Percentiles rank a stretch among this genome's conserved stretches.
phyloP scores from a whole-genome alignment of 768 basidiomycete genomes.

The Heimioporus sp. region DNA sequence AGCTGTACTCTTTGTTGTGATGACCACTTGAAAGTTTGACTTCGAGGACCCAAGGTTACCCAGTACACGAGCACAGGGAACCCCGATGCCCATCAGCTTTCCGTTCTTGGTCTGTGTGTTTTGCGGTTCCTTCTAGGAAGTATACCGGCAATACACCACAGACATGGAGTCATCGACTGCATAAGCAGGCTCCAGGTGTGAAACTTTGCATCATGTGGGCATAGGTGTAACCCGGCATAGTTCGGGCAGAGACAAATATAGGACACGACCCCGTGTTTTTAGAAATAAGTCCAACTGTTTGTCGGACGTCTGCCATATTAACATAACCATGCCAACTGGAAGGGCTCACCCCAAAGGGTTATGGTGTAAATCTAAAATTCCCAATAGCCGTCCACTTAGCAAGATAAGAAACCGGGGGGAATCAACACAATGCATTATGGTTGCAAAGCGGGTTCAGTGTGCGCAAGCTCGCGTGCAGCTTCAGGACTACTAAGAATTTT shows the following conservation, averaged over 20 bases:
- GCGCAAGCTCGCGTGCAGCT: constrained; percentile 48
- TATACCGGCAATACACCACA: constrained; percentile 41
- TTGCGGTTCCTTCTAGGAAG: constrained; percentile 43
- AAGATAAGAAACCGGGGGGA: background rate
- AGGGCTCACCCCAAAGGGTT: constrained; percentile 15
- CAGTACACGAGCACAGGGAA: background rate
- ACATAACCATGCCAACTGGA: constrained; percentile 8
- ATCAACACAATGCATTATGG: background rate
- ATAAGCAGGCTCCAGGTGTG: constrained; percentile 31
- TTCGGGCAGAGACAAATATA: background rate
- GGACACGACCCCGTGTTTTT: background rate
- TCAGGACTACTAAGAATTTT: constrained; percentile 67
- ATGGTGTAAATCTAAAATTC: background rate
- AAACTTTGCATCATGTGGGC: constrained; percentile 42
- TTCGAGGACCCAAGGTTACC: too few relatives aligned
- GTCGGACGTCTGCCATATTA: constrained; percentile 7
- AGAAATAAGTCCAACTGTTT: constrained; percentile 1
- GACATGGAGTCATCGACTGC: constrained; percentile 41
- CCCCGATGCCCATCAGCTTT: constrained; percentile 48
- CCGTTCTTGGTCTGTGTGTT: constrained; percentile 51
- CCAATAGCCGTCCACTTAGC: background rate
- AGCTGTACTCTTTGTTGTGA: too few relatives aligned
- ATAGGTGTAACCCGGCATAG: background rate
- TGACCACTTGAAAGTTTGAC: too few relatives aligned
- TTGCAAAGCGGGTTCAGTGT: constrained; percentile 6